These are phyloP conservation scores for Chloris gayana DNA, from an alignment of 176 grass and related monocot genomes.

Conservation along the genomic window DNA sequence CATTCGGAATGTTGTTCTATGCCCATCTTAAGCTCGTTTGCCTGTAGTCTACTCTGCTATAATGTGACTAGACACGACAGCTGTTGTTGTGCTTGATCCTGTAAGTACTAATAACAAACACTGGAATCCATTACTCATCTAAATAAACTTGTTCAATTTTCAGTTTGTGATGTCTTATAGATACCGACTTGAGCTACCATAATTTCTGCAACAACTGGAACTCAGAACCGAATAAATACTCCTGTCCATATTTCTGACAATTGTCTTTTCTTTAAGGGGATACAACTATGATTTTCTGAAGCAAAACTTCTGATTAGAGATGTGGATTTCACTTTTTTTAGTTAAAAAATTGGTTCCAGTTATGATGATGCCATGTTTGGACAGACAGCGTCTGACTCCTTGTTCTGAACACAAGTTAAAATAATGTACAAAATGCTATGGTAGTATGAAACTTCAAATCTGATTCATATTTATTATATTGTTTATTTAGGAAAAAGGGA, in stretches of 20 bases:
- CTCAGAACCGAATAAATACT: neutral
- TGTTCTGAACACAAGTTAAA: neutral
- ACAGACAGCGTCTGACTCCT: neutral
- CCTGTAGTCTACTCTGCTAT: neutral
- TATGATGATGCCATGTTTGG: neutral
- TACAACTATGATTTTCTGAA: neutral
- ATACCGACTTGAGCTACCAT: neutral
- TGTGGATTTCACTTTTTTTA: neutral
- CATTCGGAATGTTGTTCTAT: neutral
- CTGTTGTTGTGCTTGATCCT: conserved; percentile 10
- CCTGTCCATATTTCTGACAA: neutral
- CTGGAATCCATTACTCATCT: neutral
- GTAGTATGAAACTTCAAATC: no score
- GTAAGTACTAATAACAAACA: neutral
- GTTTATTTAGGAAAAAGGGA: no score
- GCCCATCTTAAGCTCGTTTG: neutral
- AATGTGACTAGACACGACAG: neutral
- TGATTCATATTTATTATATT: no score
- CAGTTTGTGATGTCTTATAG: neutral
- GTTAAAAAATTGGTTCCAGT: neutral
- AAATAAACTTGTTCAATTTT: conserved; percentile 17
- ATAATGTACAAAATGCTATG: no score
- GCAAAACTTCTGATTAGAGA: neutral
- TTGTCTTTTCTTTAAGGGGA: neutral
- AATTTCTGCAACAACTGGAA: neutral